Evolutionary conservation across 176 grass and related monocot species (phyloP), one percentile per base, ranked within the genome.

Genomic region (bread wheat (Triticum aestivum)): DNA sequence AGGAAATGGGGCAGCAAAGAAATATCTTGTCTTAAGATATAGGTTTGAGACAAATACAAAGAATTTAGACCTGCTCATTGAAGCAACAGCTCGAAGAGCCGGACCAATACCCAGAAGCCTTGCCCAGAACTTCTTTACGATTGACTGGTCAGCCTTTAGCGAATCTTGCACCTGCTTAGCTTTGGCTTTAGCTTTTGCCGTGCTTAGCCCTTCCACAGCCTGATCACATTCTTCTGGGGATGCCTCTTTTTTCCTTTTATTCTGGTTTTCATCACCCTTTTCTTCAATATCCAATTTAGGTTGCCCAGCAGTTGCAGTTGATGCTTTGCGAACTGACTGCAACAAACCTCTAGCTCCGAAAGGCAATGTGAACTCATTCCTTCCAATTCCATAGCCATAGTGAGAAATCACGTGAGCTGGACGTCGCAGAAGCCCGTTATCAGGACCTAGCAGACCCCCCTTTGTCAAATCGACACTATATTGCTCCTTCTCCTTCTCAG

Each of bases 201-300:
- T 92, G 87, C 94, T 99, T 38, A 98, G 86, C 49, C 92, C 97
- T 93, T 98, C 97, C 39, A 98, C 94, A 45, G 94, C 97, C 80
- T 96, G 94, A 88, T 98, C 97, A 78, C 97, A 98, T 91, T 98
- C 94, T 89, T 98, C 97, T 59, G 94, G 94, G 14, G 94, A 98
- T 85, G 94, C 85, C 71, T 92, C 94, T 56, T 98, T 98, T 79
- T 96, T 96, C 74, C 82, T 83, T 87, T 89, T 88, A 67, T 90
- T 92, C 70, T 86, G 86, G 47, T 89, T 89, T 77, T 93, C 94
- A 80, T 91, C 94, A 90, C 79, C 81, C 61, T 84, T 78, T 49
- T 96, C 79, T 78, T 78, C 87, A 27, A 14, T 79, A 76, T 83
- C 73, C 73, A 86, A 79, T 62, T 96, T 91, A 68, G 69, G 79